Base-by-base conservation (phyloP, 202 grass and related monocot species). In the Schoenoplectus tabernaemontani region DNA sequence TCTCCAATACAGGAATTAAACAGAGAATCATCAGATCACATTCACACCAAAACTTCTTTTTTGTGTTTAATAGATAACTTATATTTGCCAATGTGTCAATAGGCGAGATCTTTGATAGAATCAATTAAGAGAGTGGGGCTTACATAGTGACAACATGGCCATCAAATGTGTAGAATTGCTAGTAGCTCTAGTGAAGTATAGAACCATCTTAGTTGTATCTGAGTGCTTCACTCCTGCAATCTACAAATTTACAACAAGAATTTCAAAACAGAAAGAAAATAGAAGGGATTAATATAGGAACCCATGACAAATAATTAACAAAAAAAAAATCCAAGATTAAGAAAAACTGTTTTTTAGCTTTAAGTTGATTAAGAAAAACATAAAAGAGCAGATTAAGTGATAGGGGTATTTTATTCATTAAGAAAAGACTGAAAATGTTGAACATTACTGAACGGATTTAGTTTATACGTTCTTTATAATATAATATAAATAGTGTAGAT, bases 91-190 rank as follows among this genome's bases (percentile, higher is more conserved):
- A 67, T 67, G 9, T 68, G 9, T 4, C 9, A 12, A 20, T 43
- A 26, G 39, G 39, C 65, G 44, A 37, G 3, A 64, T 50, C 15
- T 37, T 64, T 47, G 23, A 51, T 50, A 73, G 13, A 50, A 17
- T 42, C 26, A 43, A 79, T 47, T 30, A 9, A 44, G 13, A 80
- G 59, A 64, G 28, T 28, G 9, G 22, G 50, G 3, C 85, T 89
- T 88, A 97, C 93, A 97, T 90, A 30, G 93, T 97, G 81, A 97
- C 93, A 59, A 90, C 93, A 84, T 97, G 93, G 0, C 93, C 93
- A 8, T 90, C 93, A 86, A 97, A 97, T 22, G 93, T 97, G 84
- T 97, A 97, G 64, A 93, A 72, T 93, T 90, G 93, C 93, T 97
- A 61, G 93, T 97, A n/a, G 93, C 87, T 15, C 93, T 90, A 0